A percentile compares a stretch with the other conserved stretches of the same genome.
Conservation (phyloP, 495 filamentous ascomycete species). For the Daldinia loculata region DNA sequence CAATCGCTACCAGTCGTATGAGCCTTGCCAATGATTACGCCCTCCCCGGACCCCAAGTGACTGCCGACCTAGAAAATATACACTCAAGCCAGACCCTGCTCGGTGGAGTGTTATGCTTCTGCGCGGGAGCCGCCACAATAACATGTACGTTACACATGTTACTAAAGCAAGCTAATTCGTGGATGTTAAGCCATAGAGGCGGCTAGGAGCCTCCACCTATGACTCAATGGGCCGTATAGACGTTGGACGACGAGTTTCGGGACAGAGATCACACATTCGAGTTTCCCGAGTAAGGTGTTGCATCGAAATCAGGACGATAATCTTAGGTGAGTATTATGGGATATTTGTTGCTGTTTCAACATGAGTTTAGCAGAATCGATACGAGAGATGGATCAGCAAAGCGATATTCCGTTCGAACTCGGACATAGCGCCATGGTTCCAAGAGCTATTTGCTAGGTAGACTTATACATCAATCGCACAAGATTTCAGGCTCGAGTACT, state of each 20-base stretch:
- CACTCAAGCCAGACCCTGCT: neutral
- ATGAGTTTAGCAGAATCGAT: neutral
- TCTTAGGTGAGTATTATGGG: neutral
- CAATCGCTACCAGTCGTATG: neutral
- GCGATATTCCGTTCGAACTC: neutral
- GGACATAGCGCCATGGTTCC: neutral
- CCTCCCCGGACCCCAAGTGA: neutral
- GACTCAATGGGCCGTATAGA: neutral
- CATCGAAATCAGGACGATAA: neutral
- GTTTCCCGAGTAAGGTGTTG: conserved; percentile 2
- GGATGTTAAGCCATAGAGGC: neutral
- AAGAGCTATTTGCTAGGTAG: neutral
- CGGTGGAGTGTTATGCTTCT: neutral
- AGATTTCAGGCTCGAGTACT: neutral
- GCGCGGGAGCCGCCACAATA: neutral
- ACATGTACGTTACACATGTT: neutral
- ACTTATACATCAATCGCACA: neutral
- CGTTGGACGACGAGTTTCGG: neutral
- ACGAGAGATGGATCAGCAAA: neutral
- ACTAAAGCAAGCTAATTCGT: neutral
- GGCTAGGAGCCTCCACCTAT: neutral
- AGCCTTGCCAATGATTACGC: neutral
- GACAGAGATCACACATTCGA: neutral
- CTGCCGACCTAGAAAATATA: neutral
- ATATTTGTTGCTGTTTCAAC: neutral